Conservation (phyloP, 768 basidiomycete genomes). For the Lactifluus echinatus region DNA sequence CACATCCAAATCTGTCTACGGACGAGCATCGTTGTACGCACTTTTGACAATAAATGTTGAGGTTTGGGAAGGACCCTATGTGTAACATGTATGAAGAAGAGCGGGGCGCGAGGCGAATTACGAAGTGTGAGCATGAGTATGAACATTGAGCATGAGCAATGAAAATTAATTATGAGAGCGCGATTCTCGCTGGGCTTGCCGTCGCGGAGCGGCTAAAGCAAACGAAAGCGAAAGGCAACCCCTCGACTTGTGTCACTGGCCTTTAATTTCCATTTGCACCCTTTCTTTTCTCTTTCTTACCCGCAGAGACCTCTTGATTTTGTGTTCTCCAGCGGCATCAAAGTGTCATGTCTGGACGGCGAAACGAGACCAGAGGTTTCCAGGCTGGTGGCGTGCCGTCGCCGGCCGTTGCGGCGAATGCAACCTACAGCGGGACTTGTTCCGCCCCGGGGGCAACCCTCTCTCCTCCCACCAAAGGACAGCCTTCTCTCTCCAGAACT, state of each 20-base stretch:
- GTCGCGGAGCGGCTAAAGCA: slow-evolving; percentile 1
- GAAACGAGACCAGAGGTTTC: background rate
- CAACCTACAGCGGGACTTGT: background rate
- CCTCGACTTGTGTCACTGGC: background rate
- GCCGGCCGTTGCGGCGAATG: background rate
- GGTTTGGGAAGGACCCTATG: background rate
- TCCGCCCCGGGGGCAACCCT: background rate
- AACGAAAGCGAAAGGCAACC: background rate
- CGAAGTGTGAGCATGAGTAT: too few species aligned
- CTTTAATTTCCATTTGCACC: background rate
- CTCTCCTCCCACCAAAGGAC: background rate
- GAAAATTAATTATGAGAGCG: background rate
- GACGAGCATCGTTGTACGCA: too few species aligned
- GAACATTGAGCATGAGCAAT: background rate
- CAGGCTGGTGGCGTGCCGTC: background rate
- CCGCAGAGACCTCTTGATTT: background rate
- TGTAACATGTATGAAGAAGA: background rate
- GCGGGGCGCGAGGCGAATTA: background rate
- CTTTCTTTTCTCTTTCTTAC: background rate
- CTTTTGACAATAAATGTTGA: too few species aligned
- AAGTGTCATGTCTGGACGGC: background rate
- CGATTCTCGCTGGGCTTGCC: background rate
- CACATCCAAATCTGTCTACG: background rate
- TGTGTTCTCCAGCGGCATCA: background rate
- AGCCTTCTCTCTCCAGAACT: background rate